Conservation (phyloP, 1,284 basidiomycete species). For the Tremellales sp. region DNA sequence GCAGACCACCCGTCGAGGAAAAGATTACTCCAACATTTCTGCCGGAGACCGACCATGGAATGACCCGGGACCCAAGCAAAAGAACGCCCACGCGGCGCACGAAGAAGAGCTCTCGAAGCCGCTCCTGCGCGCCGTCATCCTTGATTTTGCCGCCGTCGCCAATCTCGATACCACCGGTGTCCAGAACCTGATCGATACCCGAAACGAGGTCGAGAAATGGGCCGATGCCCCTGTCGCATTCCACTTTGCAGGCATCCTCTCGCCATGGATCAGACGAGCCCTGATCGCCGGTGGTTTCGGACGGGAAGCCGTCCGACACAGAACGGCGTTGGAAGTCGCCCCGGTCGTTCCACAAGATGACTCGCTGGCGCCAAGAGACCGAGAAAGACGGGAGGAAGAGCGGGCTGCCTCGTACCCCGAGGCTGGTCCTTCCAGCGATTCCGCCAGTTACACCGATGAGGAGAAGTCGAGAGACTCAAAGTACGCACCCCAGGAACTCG, state of each 20-base stretch:
- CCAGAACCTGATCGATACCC: constrained; percentile 85
- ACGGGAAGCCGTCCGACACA: constrained; percentile 45
- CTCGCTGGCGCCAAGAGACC: constrained; percentile 17
- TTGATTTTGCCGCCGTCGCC: constrained; percentile 80
- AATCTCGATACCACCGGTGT: constrained; percentile 69
- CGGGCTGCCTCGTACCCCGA: no score
- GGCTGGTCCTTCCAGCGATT: constrained; percentile 1
- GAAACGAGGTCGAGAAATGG: constrained; percentile 83
- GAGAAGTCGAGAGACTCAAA: constrained; percentile 27
- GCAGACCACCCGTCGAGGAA: constrained; percentile 68
- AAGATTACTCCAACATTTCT: constrained; percentile 61
- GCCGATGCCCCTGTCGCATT: constrained; percentile 74
- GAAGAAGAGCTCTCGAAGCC: constrained; percentile 64
- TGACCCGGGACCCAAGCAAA: constrained; percentile 69
- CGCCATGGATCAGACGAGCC: constrained; percentile 89
- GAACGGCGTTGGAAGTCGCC: constrained; percentile 62
- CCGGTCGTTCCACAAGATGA: constrained; percentile 59
- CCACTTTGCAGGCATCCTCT: constrained; percentile 60
- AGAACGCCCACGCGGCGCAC: constrained; percentile 55
- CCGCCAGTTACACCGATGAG: constrained; percentile 9
- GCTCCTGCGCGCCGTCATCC: constrained; percentile 73
- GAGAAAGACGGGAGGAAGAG: constrained; percentile 20
- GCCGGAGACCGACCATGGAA: constrained; percentile 89
- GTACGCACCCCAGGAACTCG: not conserved
- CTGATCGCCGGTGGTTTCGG: constrained; percentile 86